A percentile compares a stretch with the other conserved stretches of the same genome.
Conservation (phyloP, 192 early-diverging fungal genomes). For the Linnemannia zychae region DNA sequence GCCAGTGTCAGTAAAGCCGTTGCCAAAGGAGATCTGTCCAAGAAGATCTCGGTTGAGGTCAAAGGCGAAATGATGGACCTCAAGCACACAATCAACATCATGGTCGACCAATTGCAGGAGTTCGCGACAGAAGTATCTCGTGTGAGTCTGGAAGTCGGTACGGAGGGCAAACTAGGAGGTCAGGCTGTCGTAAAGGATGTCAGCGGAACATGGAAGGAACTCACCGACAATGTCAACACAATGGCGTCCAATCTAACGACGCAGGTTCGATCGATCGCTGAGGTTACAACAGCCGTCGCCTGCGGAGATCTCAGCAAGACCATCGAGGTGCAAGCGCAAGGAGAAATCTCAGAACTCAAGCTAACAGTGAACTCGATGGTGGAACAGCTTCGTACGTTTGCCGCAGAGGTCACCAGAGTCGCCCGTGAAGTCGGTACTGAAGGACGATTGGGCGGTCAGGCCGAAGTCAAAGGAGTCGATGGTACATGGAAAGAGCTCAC, state of each 20-base stretch:
- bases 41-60: slow-evolving; percentile 71
- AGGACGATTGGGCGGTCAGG: slow-evolving; percentile 68
- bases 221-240: slow-evolving; percentile 73
- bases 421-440: slow-evolving; percentile 73
- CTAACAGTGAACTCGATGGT: slow-evolving; percentile 67
- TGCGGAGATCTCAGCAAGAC: slow-evolving; percentile 65
- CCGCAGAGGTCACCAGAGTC: slow-evolving; percentile 72
- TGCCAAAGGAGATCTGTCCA: slow-evolving; percentile 71
- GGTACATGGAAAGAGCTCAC: slow-evolving; percentile 71
- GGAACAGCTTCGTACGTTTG: slow-evolving; percentile 66
- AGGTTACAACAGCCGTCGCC: slow-evolving; percentile 69
- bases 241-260: slow-evolving; percentile 66
- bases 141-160: slow-evolving; percentile 64
- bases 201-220: slow-evolving; percentile 75
- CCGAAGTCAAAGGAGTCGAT: slow-evolving; percentile 62
- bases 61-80: slow-evolving; percentile 77
- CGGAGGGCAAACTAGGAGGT: slow-evolving; percentile 65
- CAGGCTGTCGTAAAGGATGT: slow-evolving; percentile 67
- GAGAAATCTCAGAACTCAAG: slow-evolving; percentile 61
- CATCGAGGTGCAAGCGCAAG: slow-evolving; percentile 60
- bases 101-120: slow-evolving; percentile 73
- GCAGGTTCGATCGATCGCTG: slow-evolving; percentile 67
- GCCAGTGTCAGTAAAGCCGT: slow-evolving; percentile 73
- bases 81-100: slow-evolving; percentile 75
- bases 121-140: slow-evolving; percentile 71